Conservation (phyloP, 1,139 yeast species). For the Candida sojae region DNA sequence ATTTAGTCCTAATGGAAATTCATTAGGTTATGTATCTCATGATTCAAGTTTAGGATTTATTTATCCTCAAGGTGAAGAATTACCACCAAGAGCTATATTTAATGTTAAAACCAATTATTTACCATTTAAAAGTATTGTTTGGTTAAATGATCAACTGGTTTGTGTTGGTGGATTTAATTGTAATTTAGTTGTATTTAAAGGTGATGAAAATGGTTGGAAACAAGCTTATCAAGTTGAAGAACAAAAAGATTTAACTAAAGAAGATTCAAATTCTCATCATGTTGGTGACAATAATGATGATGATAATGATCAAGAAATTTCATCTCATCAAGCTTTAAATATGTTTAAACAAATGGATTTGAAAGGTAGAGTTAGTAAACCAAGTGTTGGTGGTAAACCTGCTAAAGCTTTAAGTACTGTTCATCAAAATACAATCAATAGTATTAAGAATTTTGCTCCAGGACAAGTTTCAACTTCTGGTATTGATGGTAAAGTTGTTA, state of each 20-base stretch:
- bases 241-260: conserved; percentile 46
- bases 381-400: conserved; percentile 30
- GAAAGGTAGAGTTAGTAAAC: conserved; percentile 73
- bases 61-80: conserved; percentile 74
- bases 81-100: conserved; percentile 42
- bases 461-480: conserved; percentile 51
- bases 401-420: conserved; percentile 65
- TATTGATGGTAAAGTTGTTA: conserved; percentile 87
- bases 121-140: conserved; percentile 79
- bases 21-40: conserved; percentile 77
- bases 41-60: conserved; percentile 77
- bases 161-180: conserved; percentile 93
- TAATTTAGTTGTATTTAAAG: conserved; percentile 84
- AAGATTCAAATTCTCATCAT: conserved; percentile 25
- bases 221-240: conserved; percentile 65
- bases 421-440: conserved; percentile 89
- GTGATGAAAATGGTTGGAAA: conserved; percentile 68
- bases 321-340: conserved; percentile 82
- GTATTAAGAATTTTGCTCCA: conserved; percentile 63
- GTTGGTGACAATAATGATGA: conserved; percentile 41
- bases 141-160: conserved; percentile 63
- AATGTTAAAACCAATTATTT: conserved; percentile 69
- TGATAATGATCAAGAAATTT: conserved; percentile 60
- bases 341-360: conserved; percentile 96
- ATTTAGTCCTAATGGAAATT: conserved; percentile 79